Base-by-base conservation (phyloP, 805 yeast genomes). In the Dipodascus geniculatus region DNA sequence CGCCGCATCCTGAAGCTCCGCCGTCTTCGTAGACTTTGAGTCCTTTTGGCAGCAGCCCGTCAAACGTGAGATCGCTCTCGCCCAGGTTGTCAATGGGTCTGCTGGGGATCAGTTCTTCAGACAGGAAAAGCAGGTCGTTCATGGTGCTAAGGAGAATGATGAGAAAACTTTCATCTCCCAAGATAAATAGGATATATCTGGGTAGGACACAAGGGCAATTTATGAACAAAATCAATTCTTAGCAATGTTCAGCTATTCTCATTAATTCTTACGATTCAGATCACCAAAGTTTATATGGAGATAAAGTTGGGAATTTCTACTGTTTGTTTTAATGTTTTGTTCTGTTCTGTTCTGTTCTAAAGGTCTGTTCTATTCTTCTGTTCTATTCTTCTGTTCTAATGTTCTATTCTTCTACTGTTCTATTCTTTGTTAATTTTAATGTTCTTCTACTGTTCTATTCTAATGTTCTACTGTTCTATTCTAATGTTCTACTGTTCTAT, bases 1-100 rank as follows among this genome's bases (percentile, higher is more conserved):
- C 84, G n/a, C 84, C 84, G 63, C 83, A 80, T 1, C 84, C 84
- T 3, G 73, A 62, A 0, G 73, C 77, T 4, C 83, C 83, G 42
- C 82, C 83, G 59, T 80, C 83, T 57, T 76, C 80, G 54, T 66
- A 68, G 23, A 79, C 71, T 57, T 68, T 61, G 28, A 77, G 62
- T 1, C 69, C 68, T 1, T 68, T 54, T 0, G 56, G 51, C 22
- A 74, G 61, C 49, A 71, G 65, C 0, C 75, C 74, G 44, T 70
- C 73, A 54, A 74, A 74, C 11, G 69, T 66, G 48, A 74, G 63
- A 49, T 64, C 71, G 1, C 69, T 59, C 19, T 63, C 61, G 9
- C 79, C 78, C 11, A 70, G 57, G 51, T 74, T 72, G 38, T 67
- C 44, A n/a, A 38, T n/a, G 19, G 44, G 44, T 38, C 44, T 38